These are phyloP conservation scores for Aquanectria penicillioides DNA, from an alignment of 2,329 filamentous ascomycete genomes.

Conservation along the genomic window DNA sequence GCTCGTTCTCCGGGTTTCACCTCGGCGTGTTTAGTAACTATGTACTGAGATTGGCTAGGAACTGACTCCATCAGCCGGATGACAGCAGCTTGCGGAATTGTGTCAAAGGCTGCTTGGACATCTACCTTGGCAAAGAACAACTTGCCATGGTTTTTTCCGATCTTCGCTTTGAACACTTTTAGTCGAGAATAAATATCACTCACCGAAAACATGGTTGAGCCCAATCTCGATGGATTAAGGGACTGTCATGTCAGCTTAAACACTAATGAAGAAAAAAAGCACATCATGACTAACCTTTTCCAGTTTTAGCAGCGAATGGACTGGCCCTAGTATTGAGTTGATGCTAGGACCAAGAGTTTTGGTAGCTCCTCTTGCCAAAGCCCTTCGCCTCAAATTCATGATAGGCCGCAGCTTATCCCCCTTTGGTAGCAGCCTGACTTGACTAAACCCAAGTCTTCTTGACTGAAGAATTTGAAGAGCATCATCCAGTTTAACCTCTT, in stretches of 20 bases:
- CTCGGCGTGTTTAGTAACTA: conserved; percentile 78
- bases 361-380: conserved; percentile 66
- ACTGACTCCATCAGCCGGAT: conserved; percentile 71
- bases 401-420: conserved; percentile 80
- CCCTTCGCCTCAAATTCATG: conserved; percentile 80
- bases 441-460: conserved; percentile 78
- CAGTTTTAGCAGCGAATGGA: conserved; percentile 79
- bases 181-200: conserved; percentile 81
- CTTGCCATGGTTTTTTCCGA: conserved; percentile 51
- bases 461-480: conserved; percentile 68
- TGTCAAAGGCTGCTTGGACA: conserved; percentile 93
- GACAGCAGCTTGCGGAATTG: conserved; percentile 84
- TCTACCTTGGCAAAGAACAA: conserved; percentile 94
- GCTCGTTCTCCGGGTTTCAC: conserved; percentile 61
- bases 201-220: conserved; percentile 83
- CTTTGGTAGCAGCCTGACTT: conserved; percentile 86
- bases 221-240: conserved; percentile 69
- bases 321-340: conserved; percentile 70
- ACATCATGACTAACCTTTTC: conserved; percentile 69
- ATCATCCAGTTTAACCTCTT: conserved; percentile 72
- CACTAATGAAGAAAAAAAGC: neutral
- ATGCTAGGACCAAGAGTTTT: conserved; percentile 64
- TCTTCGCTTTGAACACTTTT: conserved; percentile 70
- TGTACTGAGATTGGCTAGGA: conserved; percentile 70
- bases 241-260: conserved; percentile 43